Evolutionary conservation across 2,329 filamentous ascomycete species (phyloP).

Genomic region (Arthrobotrys conoides): DNA sequence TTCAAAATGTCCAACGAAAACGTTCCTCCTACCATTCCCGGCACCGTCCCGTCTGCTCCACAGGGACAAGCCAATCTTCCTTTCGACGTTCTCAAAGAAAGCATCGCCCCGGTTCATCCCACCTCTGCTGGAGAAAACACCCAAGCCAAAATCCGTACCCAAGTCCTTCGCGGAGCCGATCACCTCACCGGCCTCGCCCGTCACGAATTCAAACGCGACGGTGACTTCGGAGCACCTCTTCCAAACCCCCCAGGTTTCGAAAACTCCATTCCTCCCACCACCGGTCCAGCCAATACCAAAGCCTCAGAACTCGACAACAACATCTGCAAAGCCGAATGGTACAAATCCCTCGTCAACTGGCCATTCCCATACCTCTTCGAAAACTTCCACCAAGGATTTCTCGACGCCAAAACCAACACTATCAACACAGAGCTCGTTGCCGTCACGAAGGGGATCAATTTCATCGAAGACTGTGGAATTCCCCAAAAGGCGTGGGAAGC

Average conservation of each 20-base stretch:
- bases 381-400: constrained; percentile 43
- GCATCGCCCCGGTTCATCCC: constrained; percentile 25
- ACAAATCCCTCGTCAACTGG: constrained; percentile 56
- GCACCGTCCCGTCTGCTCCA: constrained; percentile 3
- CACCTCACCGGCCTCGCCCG: constrained; percentile 49
- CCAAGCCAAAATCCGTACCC: constrained; percentile 49
- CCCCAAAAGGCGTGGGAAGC: constrained; percentile 41
- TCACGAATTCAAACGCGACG: constrained; percentile 58
- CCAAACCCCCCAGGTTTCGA: constrained; percentile 44
- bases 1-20: constrained; percentile 48
- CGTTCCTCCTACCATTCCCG: constrained; percentile 12
- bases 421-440: background rate
- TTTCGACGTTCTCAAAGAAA: constrained; percentile 32
- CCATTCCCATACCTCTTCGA: constrained; percentile 52
- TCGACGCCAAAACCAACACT: constrained; percentile 35
- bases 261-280: constrained; percentile 17
- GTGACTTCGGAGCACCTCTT: constrained; percentile 45
- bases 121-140: constrained; percentile 22
- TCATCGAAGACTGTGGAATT: constrained; percentile 35
- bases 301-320: constrained; percentile 50
- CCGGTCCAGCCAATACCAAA: constrained; percentile 34
- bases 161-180: constrained; percentile 51
- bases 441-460: constrained; percentile 41
- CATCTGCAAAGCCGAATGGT: constrained; percentile 59
- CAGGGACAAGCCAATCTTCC: background rate